Conservation (phyloP, 2,329 filamentous ascomycete genomes). For the Leptosphaerulina australis region DNA sequence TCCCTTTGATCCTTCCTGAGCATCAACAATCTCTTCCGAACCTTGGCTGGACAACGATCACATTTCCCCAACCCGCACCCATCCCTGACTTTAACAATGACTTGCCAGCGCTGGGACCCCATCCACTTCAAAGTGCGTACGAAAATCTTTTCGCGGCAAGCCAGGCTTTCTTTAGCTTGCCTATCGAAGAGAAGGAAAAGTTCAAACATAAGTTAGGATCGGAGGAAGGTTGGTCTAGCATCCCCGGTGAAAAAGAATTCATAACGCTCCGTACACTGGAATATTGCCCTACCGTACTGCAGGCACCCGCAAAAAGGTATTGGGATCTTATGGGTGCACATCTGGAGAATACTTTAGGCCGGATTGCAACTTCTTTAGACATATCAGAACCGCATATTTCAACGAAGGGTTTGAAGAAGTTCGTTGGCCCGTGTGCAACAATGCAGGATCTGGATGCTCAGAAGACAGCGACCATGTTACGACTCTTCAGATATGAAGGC, state of each 20-base stretch:
- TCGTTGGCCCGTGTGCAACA: constrained; percentile 33
- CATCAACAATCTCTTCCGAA: constrained; percentile 40
- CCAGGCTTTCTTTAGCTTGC: constrained; percentile 41
- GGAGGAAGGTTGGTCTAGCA: constrained; percentile 47
- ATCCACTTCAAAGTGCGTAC: constrained; percentile 42
- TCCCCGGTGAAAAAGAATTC: constrained; percentile 49
- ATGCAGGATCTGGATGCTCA: constrained; percentile 30
- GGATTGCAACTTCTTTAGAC: constrained; percentile 32
- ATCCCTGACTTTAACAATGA: neutral
- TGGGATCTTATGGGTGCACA: constrained; percentile 43
- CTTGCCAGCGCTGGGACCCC: constrained; percentile 10
- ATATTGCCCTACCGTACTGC: constrained; percentile 42
- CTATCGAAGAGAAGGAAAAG: constrained; percentile 29
- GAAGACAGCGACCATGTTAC: constrained; percentile 46
- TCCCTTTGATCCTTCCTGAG: constrained; percentile 42
- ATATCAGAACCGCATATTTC: constrained; percentile 19
- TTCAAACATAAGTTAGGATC: constrained; percentile 44
- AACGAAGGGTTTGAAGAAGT: constrained; percentile 27
- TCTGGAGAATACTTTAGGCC: constrained; percentile 31
- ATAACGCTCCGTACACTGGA: constrained; percentile 44
- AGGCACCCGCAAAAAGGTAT: constrained; percentile 37
- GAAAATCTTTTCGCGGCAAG: constrained; percentile 38
- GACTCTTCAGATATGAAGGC: constrained; percentile 46
- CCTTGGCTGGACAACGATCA: constrained; percentile 47
- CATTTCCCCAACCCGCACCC: constrained; percentile 30